A percentile compares a stretch with the other conserved stretches of the same genome.
These are phyloP conservation scores for Raffaelea arxii DNA, from an alignment of 2,329 filamentous ascomycete species.

Conservation along the genomic window DNA sequence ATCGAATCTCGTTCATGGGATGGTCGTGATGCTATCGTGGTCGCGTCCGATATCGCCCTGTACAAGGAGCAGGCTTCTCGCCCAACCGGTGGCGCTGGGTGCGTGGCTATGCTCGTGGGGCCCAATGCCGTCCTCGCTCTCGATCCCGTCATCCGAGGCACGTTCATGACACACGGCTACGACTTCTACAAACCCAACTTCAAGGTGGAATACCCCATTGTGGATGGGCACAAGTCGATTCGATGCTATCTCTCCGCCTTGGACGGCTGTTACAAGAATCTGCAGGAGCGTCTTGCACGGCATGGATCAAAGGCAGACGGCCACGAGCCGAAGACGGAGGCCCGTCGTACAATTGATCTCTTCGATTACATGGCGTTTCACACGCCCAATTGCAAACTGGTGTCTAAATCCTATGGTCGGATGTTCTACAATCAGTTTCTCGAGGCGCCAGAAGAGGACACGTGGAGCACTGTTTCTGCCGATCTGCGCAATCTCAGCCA, in stretches of 20 bases:
- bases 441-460: slow-evolving; percentile 52
- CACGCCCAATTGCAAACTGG: slow-evolving; percentile 77
- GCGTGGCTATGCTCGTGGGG: slow-evolving; percentile 69
- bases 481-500: slow-evolving; percentile 74
- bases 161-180: slow-evolving; percentile 75
- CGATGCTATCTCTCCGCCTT: slow-evolving; percentile 75
- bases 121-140: slow-evolving; percentile 67
- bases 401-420: slow-evolving; percentile 78
- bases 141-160: slow-evolving; percentile 70
- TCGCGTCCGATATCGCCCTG: slow-evolving; percentile 74
- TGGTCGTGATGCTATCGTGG: slow-evolving; percentile 69
- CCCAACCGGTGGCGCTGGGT: slow-evolving; percentile 71
- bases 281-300: slow-evolving; percentile 47
- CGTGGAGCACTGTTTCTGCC: slow-evolving; percentile 64
- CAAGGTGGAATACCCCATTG: slow-evolving; percentile 77
- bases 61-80: slow-evolving; percentile 77
- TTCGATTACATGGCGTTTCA: slow-evolving; percentile 83
- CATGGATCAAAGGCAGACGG: slow-evolving; percentile 35
- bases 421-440: slow-evolving; percentile 83
- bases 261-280: slow-evolving; percentile 67
- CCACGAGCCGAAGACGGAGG: slow-evolving; percentile 44
- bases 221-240: slow-evolving; percentile 75
- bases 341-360: slow-evolving; percentile 54
- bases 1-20: slow-evolving; percentile 82
- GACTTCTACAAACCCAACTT: slow-evolving; percentile 89